Base-by-base conservation (phyloP, 768 basidiomycete species). In the Hemileccinum impolitum region DNA sequence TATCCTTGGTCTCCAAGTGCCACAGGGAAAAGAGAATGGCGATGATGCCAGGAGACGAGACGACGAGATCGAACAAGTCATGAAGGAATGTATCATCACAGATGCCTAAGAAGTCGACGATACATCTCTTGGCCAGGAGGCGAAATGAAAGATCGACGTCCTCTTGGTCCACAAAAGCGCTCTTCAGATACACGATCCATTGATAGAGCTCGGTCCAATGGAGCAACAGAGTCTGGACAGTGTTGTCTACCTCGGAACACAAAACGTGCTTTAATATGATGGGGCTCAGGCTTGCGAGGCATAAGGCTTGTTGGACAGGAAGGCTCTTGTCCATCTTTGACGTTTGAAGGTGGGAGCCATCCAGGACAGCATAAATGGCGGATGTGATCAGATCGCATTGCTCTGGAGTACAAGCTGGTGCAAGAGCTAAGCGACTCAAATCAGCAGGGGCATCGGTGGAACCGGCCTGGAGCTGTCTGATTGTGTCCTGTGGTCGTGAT, bases 101-200 rank as follows among this genome's bases (percentile, higher is more conserved):
- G 17, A 66, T 35, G 30, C 55, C 54, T 6, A 68, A 18, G 46
- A 66, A 66, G 9, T 57, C 48, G 25, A 36, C 39, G 18, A 66
- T 52, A 32, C 35, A 48, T 25, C 32, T 53, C 41, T 57, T 66
- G 21, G 57, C 50, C 19, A 52, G 39, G 15, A 57, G 45, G 40
- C 64, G 66, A 44, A 58, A 59, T n/a, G 43, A 28, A 25, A 54
- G 26, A 3, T 64, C 57, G 34, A 57, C 37, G 19, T 21, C 37
- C 13, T 57, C 61, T 19, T 55, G 52, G 40, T 59, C 56, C 28
- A 66, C 52, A 40, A 56, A 64, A 17, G 57, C 53, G 19, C 1
- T 39, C 41, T 61, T 63, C 12, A 65, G 45, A 43, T 61, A 58
- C 18, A 68, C n/a, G 39, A 65, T 47, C 64, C 64, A 65, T 17